Evolutionary conservation across 176 grass and related monocot genomes (phyloP).

Genomic region (Aegilops sharonensis): DNA sequence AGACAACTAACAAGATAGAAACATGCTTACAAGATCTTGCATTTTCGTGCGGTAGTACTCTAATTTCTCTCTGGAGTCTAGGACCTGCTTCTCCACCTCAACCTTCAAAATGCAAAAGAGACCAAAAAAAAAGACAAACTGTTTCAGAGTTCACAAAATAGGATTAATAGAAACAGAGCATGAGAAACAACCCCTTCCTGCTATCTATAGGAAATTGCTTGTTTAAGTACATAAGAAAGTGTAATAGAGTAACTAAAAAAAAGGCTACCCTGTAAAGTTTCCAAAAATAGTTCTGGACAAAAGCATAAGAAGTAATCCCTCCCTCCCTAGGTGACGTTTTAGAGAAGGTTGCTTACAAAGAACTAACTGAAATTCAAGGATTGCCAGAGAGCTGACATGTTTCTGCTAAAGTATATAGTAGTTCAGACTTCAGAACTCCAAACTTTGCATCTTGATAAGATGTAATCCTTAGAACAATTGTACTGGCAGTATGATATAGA

Average conservation of each 20-base stretch:
- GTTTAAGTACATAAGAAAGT: neutral
- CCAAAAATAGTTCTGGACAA: neutral
- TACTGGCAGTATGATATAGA: neutral
- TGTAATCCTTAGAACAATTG: neutral
- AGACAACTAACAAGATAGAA: conserved; percentile 28
- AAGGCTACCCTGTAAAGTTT: neutral
- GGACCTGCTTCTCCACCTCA: conserved; percentile 77
- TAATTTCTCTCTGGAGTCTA: conserved; percentile 95
- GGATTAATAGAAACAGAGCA: neutral
- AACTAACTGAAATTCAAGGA: neutral
- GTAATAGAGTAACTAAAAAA: neutral
- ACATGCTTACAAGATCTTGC: conserved; percentile 93
- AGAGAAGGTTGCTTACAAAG: neutral
- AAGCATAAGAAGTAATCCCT: neutral
- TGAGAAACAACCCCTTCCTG: conserved; percentile 6
- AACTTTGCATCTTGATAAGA: neutral
- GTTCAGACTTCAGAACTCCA: neutral
- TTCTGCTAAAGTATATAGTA: neutral
- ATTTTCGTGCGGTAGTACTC: conserved; percentile 91
- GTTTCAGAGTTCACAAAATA: conserved; percentile 7
- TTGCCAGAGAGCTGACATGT: neutral
- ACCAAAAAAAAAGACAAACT: neutral
- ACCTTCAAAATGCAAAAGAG: conserved; percentile 49
- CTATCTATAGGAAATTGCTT: conserved; percentile 1
- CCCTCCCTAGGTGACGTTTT: neutral